Conservation (phyloP, 768 basidiomycete species). For the Leccinum rimulosum region DNA sequence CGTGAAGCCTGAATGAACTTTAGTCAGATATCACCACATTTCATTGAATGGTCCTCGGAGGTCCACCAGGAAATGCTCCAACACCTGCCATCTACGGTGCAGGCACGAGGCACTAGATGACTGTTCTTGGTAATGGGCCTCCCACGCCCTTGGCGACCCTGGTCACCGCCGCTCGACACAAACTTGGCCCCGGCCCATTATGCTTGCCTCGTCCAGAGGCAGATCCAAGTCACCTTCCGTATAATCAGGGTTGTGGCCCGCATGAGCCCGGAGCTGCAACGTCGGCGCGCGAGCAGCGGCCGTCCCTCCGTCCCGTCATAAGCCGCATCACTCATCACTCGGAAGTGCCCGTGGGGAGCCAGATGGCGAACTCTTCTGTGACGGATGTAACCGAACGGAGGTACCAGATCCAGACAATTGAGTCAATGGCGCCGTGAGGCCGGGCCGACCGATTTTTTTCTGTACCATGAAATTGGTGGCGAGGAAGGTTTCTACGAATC, state of each 20-base stretch:
- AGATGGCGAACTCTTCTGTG: slow-evolving; percentile 8
- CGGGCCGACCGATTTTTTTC: slow-evolving; percentile 12
- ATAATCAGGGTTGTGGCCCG: background rate
- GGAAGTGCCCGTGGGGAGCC: slow-evolving; percentile 24
- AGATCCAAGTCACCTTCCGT: background rate
- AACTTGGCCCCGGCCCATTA: background rate
- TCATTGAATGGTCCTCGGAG: slow-evolving; percentile 31
- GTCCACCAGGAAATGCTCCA: slow-evolving; percentile 10
- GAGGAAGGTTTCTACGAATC: background rate
- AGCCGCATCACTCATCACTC: slow-evolving; percentile 11
- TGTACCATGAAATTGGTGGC: background rate
- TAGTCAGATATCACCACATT: slow-evolving; percentile 6
- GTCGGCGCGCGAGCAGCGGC: background rate
- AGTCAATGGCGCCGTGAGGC: slow-evolving; percentile 4
- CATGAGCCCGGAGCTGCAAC: background rate
- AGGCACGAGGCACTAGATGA: slow-evolving; percentile 31
- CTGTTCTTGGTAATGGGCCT: slow-evolving; percentile 17
- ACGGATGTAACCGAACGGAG: slow-evolving; percentile 30
- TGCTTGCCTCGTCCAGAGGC: slow-evolving; percentile 3
- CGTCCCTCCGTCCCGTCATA: slow-evolving; percentile 4
- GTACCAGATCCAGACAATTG: slow-evolving; percentile 21
- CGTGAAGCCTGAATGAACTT: slow-evolving; percentile 4
- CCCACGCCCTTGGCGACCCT: slow-evolving; percentile 31
- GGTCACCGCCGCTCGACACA: slow-evolving; percentile 1
- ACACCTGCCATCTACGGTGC: slow-evolving; percentile 13